Base-by-base conservation (phyloP, 2,329 filamentous ascomycete species). In the Talaromyces sp. region DNA sequence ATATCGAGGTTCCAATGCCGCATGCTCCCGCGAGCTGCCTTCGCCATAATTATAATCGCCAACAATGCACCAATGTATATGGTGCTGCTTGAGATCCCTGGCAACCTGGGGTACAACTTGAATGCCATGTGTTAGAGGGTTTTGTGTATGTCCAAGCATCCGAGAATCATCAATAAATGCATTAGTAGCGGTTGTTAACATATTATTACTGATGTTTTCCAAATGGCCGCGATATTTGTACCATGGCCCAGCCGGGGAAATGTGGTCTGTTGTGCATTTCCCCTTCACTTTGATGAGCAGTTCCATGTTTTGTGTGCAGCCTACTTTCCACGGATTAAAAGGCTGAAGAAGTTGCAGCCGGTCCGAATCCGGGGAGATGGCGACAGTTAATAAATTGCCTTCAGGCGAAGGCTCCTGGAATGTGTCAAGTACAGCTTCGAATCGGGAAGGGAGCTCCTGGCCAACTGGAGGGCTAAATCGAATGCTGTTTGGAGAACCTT, bases 11-110 rank as follows among this genome's bases (percentile, higher is more conserved):
- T 99, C 94, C 65, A 99, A 88, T 79, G 95, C 95, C 70, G 95
- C 95, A 79, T 99, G 95, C 85, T 99, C 95, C 85, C 95, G 92
- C 65, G 95, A 97, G 76, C 87, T 91, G 71, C 95, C 95, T 83
- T 99, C 95, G 68, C 95, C 95, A 81, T 98, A 98, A 86, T 99
- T 99, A 92, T 92, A 97, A 86, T 98, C 95, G 82, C 94, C 95
- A 74, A 99, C 81, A 67, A 99, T 94, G 75, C 97, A 93, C 95
- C 95, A 99, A 81, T 88, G 87, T 79, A 97, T 89, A 64, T 92
- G 92, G 83, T 95, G 92, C 78, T 89, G 87, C 89, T 98, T 98
- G 88, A 97, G 98, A 83, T 96, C 91, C 84, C 94, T 91, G 69
- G 95, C 95, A 72, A 93, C 92, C 64, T 90, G 91, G 62, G 95